Percentiles rank a stretch among this genome's conserved stretches.
phyloP scores from a whole-genome alignment of 345 rosid genomes.

The Salix suchowensis region DNA sequence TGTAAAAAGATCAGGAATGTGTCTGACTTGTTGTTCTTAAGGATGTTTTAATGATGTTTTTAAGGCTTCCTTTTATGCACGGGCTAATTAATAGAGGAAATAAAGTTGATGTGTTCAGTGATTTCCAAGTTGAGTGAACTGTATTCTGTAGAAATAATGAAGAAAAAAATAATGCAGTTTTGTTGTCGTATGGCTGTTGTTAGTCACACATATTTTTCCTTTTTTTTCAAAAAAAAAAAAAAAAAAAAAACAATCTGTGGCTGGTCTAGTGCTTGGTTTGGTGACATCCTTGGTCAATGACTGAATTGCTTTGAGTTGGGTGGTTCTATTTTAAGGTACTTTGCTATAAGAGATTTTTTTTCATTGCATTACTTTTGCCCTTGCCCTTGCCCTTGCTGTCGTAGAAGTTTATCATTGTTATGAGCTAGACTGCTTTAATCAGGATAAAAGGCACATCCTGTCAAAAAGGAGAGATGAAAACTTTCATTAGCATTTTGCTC shows the following conservation, averaged over 20 bases:
- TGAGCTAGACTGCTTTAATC: not conserved
- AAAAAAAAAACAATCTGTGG: too few species aligned
- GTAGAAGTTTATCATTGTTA: not conserved
- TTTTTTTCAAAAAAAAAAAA: fast-evolving
- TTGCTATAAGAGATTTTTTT: not conserved
- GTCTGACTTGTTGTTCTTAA: not conserved
- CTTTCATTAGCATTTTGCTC: not conserved
- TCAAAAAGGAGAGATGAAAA: not conserved
- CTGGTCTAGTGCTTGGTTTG: not conserved
- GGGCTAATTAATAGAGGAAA: not conserved
- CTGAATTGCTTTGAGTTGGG: not conserved
- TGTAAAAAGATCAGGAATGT: not conserved
- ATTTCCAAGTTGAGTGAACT: not conserved
- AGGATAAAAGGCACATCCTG: not conserved
- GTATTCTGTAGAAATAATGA: not conserved
- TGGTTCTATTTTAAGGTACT: not conserved
- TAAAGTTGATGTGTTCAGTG: not conserved
- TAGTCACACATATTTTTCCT: not conserved
- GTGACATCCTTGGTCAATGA: not conserved
- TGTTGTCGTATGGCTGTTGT: not conserved
- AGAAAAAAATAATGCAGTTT: not conserved
- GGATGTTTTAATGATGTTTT: not conserved
- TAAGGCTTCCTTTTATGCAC: not conserved
- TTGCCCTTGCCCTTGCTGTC: not conserved
- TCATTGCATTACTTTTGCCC: not conserved